Conservation (phyloP, 2,329 filamentous ascomycete species). For the Cercospora sp. region DNA sequence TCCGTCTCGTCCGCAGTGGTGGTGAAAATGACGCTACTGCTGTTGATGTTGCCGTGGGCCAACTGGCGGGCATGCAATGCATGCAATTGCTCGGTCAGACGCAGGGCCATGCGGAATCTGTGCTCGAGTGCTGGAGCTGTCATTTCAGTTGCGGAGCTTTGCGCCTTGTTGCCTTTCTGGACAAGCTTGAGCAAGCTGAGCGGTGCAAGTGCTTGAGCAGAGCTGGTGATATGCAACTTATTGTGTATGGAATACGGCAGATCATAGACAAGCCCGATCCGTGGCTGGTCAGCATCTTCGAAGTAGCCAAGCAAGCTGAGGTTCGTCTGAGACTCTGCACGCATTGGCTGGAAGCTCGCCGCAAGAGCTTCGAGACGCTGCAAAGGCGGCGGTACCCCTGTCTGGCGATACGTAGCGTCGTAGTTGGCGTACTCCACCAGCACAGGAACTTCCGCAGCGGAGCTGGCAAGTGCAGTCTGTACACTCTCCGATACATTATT, state of each 20-base stretch:
- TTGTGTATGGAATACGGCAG: slow-evolving; percentile 58
- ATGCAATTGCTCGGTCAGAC: slow-evolving; percentile 70
- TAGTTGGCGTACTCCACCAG: slow-evolving; percentile 68
- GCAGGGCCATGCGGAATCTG: slow-evolving; percentile 72
- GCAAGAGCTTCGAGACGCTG: slow-evolving; percentile 47
- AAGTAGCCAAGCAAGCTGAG: slow-evolving; percentile 69
- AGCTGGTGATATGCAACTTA: slow-evolving; percentile 45
- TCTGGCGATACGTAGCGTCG: slow-evolving; percentile 49
- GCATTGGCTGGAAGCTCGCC: slow-evolving; percentile 35
- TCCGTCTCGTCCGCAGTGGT: slow-evolving; percentile 48
- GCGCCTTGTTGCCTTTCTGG: slow-evolving; percentile 47
- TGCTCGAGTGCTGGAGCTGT: slow-evolving; percentile 67
- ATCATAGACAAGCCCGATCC: slow-evolving; percentile 73
- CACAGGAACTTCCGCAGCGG: slow-evolving; percentile 51
- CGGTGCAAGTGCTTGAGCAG: slow-evolving; percentile 35
- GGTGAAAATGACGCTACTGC: slow-evolving; percentile 68
- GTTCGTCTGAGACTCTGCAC: slow-evolving; percentile 39
- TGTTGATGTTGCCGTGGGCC: slow-evolving; percentile 68
- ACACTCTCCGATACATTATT: slow-evolving; percentile 33
- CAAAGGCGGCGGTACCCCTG: slow-evolving; percentile 49
- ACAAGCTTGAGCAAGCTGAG: slow-evolving; percentile 51
- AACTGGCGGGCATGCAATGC: slow-evolving; percentile 70
- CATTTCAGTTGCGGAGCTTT: slow-evolving; percentile 43
- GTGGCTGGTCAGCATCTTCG: slow-evolving; percentile 67
- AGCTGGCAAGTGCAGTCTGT: slow-evolving; percentile 39